phyloP scores from a whole-genome alignment of 2,329 filamentous ascomycete genomes.

The Sporothrix pallida region DNA sequence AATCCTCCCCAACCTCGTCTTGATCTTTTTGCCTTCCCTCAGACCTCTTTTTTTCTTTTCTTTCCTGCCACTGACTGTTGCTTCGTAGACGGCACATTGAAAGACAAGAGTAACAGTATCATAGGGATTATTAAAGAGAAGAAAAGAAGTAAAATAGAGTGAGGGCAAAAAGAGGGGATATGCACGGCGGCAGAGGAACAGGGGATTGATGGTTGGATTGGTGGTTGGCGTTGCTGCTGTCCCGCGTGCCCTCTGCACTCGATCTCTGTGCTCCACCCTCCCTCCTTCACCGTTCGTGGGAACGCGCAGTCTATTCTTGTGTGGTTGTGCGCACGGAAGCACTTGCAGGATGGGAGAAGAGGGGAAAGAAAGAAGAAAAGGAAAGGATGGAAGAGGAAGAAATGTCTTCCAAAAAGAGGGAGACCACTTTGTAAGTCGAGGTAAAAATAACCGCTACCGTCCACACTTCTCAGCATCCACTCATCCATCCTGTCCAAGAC shows the following conservation, averaged over 20 bases:
- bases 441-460: conserved; percentile 26
- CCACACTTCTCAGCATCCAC: background rate
- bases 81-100: background rate
- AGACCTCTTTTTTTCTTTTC: background rate
- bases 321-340: conserved; percentile 17
- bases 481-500: background rate
- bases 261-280: background rate
- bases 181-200: conserved; percentile 27
- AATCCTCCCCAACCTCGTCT: too few species aligned
- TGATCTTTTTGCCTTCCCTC: background rate
- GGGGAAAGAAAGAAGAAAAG: background rate
- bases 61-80: background rate
- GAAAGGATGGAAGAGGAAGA: background rate
- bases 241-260: background rate
- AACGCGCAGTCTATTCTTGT: conserved; percentile 24
- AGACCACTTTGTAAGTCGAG: background rate
- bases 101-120: background rate
- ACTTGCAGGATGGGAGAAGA: conserved; percentile 11
- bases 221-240: background rate
- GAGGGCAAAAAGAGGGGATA: background rate
- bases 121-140: background rate
- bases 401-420: too few species aligned
- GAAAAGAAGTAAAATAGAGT: background rate
- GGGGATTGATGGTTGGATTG: background rate
- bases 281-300: background rate